Evolutionary conservation across 1,139 yeast species (phyloP).

Genomic region (Sugiyamaella sp.): DNA sequence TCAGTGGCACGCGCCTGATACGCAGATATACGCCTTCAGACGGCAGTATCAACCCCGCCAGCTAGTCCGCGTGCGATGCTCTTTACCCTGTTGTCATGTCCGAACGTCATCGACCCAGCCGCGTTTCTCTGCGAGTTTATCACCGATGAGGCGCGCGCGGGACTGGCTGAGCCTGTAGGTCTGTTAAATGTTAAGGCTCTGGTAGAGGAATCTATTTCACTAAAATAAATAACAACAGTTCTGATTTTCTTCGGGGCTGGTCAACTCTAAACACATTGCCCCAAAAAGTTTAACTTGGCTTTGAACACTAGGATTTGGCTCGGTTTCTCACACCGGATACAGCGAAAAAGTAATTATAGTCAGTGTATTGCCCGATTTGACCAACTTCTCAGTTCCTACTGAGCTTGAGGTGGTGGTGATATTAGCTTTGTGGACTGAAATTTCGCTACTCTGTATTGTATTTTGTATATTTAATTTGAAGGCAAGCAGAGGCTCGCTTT

Average conservation of each 20-base stretch:
- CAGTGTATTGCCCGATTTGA: neutral
- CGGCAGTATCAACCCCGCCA: neutral
- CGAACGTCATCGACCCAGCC: constrained; percentile 3
- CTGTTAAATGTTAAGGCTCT: neutral
- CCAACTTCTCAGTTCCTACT: neutral
- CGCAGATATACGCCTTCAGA: too few species aligned
- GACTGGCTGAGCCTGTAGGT: constrained; percentile 1
- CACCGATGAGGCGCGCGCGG: constrained; percentile 11
- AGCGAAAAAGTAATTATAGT: neutral
- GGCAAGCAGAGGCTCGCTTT: too few species aligned
- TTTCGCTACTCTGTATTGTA: too few species aligned
- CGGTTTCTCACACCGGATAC: neutral
- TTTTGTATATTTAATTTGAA: too few species aligned
- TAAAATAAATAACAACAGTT: neutral
- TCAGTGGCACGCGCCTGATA: too few species aligned
- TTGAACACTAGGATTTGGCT: neutral
- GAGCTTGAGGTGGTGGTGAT: too few species aligned
- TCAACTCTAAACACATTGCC: constrained; percentile 6
- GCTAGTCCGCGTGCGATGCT: neutral
- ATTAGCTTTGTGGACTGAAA: too few species aligned
- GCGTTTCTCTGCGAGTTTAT: constrained; percentile 5
- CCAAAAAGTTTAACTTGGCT: constrained; percentile 1
- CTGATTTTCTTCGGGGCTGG: neutral
- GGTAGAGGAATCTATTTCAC: neutral
- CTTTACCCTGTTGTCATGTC: neutral